Evolutionary conservation across 2,329 filamentous ascomycete genomes (phyloP).

Genomic region (Colletotrichum siamense): DNA sequence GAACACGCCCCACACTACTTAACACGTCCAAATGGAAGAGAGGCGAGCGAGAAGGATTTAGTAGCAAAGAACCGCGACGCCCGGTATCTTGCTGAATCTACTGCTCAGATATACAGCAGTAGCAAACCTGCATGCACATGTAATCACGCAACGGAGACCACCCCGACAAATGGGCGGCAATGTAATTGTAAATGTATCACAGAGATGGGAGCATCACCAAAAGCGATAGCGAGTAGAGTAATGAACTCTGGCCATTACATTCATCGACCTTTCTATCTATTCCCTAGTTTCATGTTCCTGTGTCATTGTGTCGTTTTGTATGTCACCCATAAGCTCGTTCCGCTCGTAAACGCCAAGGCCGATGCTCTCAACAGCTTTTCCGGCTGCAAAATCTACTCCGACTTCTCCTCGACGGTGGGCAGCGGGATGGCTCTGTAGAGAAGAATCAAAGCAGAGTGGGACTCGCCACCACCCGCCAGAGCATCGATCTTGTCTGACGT

Average conservation of each 20-base stretch:
- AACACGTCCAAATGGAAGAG: neutral
- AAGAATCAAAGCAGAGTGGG: constrained; percentile 81
- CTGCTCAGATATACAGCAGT: neutral
- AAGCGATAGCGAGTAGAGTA: neutral
- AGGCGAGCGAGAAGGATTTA: neutral
- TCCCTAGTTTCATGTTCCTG: neutral
- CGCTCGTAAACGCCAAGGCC: constrained; percentile 21
- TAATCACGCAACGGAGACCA: neutral
- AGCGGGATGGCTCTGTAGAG: constrained; percentile 79
- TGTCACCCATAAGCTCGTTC: constrained; percentile 16
- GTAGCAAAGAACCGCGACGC: neutral
- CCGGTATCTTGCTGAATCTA: neutral
- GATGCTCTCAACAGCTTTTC: neutral
- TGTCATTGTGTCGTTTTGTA: constrained; percentile 11
- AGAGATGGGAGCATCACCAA: neutral
- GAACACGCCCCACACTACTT: neutral
- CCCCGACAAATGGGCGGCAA: neutral
- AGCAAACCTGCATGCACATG: neutral
- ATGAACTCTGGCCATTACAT: constrained; percentile 1
- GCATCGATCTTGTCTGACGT: constrained; percentile 89
- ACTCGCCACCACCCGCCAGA: constrained; percentile 87
- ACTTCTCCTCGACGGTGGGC: constrained; percentile 58
- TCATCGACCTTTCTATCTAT: constrained; percentile 14
- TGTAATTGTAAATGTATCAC: neutral
- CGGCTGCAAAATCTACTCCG: constrained; percentile 28